Evolutionary conservation across 768 basidiomycete genomes (phyloP), one percentile per base, ranked within the genome.

Genomic region (Pluteus cervinus): DNA sequence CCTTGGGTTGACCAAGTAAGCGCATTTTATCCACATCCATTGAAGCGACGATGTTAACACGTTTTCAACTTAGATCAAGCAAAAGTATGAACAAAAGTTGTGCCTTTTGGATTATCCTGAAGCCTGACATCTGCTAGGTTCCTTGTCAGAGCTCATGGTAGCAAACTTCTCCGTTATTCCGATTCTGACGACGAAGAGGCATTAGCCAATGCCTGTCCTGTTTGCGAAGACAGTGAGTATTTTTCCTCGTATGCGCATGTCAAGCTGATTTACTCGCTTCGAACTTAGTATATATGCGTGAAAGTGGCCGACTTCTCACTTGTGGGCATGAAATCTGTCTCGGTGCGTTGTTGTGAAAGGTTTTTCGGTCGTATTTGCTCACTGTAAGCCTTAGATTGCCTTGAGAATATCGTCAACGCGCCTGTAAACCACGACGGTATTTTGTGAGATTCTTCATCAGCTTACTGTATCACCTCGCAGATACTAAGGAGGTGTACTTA

Each of bases 291-390:
- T 69, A 72, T 38, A 57, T 63, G 21, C 61, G 61, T 11, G 61
- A 70, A 33, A 75, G 65, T 41, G 79, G 80, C 2, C 66, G 75
- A 5, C 56, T 88, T n/a, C 66, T 86, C 7, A 52, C 58, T 1
- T 88, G 87, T 47, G 66, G 73, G 1, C 84, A 87, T 47, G 74
- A 78, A 39, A 68, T 83, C 24, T 87, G 86, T 48, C 65, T 62
- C 20, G 71, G 76, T 76, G 20, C 24, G 66, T n/a, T n/a, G n/a
- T n/a, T 48, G 24, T 28, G n/a, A 16, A 8, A 5, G 6, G 11
- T 34, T 31, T 5, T 12, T 5, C 3, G 12, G 8, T n/a, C 33
- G 3, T 15, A 9, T 8, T 36, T 18, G 5, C n/a, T 17, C 10
- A 9, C 17, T 7, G 10, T 44, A 8, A 20, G 21, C 14, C 9